A percentile compares a stretch with the other conserved stretches of the same genome.
Conservation (phyloP, 257 asterid genomes). For the Lavandula angustifolia region DNA sequence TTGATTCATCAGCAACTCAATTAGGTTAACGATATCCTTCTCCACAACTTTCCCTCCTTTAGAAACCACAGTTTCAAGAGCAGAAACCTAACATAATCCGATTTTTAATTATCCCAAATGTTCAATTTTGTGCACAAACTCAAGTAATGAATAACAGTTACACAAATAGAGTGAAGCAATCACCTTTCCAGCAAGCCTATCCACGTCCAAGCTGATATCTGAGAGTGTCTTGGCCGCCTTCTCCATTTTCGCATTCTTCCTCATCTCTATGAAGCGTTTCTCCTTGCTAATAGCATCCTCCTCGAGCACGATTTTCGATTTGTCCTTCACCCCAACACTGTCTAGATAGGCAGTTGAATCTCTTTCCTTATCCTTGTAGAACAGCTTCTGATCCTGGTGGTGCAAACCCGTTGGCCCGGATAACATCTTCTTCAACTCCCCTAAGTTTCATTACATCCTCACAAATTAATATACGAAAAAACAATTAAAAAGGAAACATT, state of each 20-base stretch:
- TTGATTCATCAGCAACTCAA: constrained; percentile 79
- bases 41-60: constrained; percentile 78
- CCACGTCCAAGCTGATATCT: constrained; percentile 76
- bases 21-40: constrained; percentile 55
- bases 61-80: constrained; percentile 60
- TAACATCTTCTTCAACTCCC: constrained; percentile 90
- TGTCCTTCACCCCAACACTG: constrained; percentile 69
- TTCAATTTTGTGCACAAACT: background rate
- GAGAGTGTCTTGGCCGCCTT: constrained; percentile 63
- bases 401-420: constrained; percentile 83
- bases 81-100: constrained; percentile 57
- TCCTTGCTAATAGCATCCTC: constrained; percentile 85
- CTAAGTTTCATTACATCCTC: constrained; percentile 25
- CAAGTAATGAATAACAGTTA: background rate
- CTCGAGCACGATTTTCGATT: constrained; percentile 69
- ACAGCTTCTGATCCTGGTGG: constrained; percentile 86
- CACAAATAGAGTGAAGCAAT: background rate
- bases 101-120: background rate
- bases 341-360: constrained; percentile 78
- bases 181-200: constrained; percentile 72
- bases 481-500: background rate
- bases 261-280: constrained; percentile 68
- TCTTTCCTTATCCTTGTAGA: constrained; percentile 77
- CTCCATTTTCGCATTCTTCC: constrained; percentile 65
- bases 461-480: background rate